These are phyloP conservation scores for Tubosaeta sp. DNA, from an alignment of 768 basidiomycete species.

Conservation along the genomic window DNA sequence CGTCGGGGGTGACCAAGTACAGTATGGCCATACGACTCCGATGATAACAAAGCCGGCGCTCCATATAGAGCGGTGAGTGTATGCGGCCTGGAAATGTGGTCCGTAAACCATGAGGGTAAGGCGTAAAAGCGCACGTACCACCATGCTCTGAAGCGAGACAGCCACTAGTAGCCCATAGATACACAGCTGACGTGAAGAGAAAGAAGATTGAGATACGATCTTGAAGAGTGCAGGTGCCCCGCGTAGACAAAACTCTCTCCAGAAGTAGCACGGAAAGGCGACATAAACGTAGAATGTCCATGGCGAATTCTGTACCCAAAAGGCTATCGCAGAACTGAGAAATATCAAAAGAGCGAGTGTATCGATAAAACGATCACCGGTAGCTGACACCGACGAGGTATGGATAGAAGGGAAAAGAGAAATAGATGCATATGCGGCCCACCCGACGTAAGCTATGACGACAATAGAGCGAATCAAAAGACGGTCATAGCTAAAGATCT, in stretches of 20 bases:
- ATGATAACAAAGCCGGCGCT: conserved; percentile 58
- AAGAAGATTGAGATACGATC: conserved; percentile 17
- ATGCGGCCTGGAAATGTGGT: conserved; percentile 48
- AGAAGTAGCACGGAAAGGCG: conserved; percentile 74
- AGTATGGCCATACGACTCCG: conserved; percentile 62
- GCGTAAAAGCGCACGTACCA: conserved; percentile 43
- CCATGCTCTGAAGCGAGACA: conserved; percentile 60
- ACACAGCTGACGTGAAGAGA: conserved; percentile 20
- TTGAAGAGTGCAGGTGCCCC: conserved; percentile 18
- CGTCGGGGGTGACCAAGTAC: conserved; percentile 41
- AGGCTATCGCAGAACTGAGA: conserved; percentile 42
- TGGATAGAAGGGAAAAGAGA: conserved; percentile 49
- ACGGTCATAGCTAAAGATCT: conserved; percentile 57
- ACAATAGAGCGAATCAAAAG: conserved; percentile 67
- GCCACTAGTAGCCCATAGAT: conserved; percentile 34
- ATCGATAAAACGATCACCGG: conserved; percentile 11
- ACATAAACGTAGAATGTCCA: conserved; percentile 75
- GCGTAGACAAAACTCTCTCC: conserved; percentile 48
- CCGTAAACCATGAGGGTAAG: not conserved
- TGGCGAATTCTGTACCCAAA: conserved; percentile 61
- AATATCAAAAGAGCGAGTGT: conserved; percentile 28
- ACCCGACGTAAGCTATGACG: conserved; percentile 67
- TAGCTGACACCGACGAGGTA: not conserved
- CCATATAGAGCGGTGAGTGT: conserved; percentile 70
- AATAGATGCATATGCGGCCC: conserved; percentile 64